phyloP scores from a whole-genome alignment of 2,329 filamentous ascomycete species.

The Xylaria sp. region DNA sequence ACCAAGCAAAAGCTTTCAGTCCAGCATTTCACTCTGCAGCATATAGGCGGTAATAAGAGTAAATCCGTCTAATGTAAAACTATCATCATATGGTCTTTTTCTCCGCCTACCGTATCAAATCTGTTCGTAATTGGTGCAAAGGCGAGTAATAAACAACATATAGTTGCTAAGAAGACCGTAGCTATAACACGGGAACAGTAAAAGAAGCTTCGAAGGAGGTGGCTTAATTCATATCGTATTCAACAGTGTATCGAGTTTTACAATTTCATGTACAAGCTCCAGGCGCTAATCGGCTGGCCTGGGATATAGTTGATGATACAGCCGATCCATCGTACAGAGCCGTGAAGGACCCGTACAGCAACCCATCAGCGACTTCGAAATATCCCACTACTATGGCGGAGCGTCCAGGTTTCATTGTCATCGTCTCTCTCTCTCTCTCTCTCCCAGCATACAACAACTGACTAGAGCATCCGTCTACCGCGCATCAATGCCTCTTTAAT shows the following conservation, averaged over 20 bases:
- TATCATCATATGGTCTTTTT: not conserved
- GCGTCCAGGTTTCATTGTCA: not conserved
- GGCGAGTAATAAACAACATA: not conserved
- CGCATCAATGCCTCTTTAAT: not conserved
- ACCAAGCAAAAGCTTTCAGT: not conserved
- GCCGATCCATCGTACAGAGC: slow-evolving; percentile 3
- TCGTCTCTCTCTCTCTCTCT: not conserved
- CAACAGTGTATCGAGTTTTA: slow-evolving; percentile 8
- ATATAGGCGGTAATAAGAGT: not conserved
- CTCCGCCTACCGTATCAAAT: not conserved
- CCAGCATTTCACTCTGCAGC: not conserved
- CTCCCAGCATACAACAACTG: not conserved
- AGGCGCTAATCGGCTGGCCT: not conserved
- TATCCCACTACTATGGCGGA: not conserved
- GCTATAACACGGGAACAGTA: not conserved
- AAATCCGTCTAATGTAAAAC: not conserved
- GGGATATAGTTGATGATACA: slow-evolving; percentile 12
- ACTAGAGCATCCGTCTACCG: not conserved
- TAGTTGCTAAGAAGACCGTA: not conserved
- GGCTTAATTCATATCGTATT: slow-evolving; percentile 2
- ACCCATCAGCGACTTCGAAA: not conserved
- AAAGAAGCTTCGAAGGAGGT: not conserved
- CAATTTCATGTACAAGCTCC: slow-evolving; percentile 28
- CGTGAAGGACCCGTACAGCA: not conserved
- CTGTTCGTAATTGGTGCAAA: not conserved